A percentile compares a stretch with the other conserved stretches of the same genome.
Conservation (phyloP, 768 basidiomycete species). For the Boletus edulis region DNA sequence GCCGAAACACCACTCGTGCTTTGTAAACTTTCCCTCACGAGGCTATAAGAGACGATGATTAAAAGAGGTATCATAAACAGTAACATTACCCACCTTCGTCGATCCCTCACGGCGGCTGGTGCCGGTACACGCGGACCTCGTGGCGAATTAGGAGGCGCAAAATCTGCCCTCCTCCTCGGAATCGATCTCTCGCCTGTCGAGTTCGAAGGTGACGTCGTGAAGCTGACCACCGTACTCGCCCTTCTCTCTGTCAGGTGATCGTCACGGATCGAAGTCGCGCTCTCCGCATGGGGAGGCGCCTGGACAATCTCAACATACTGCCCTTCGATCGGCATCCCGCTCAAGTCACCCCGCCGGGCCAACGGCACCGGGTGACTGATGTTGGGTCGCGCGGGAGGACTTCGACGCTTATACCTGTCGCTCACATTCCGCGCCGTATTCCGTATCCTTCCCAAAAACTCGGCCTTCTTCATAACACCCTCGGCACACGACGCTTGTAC, state of each 20-base stretch:
- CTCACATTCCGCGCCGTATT: conserved; percentile 69
- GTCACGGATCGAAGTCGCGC: conserved; percentile 42
- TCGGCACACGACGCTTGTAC: conserved; percentile 37
- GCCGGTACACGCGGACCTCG: conserved; percentile 31
- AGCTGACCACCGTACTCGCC: conserved; percentile 45
- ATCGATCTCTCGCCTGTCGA: conserved; percentile 66
- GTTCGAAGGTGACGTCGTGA: conserved; percentile 56
- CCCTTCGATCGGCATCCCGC: conserved; percentile 28
- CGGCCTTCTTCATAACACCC: conserved; percentile 65
- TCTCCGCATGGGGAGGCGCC: conserved; percentile 14
- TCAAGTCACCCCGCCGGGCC: conserved; percentile 15
- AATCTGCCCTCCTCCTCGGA: conserved; percentile 66
- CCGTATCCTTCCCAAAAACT: conserved; percentile 63
- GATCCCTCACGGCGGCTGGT: conserved; percentile 21
- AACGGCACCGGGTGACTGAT: conserved; percentile 61
- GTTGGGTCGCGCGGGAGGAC: conserved; percentile 41
- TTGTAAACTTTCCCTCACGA: conserved; percentile 52
- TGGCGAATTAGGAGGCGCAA: conserved; percentile 56
- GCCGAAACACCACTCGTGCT: conserved; percentile 39
- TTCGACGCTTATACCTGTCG: conserved; percentile 47
- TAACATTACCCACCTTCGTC: conserved; percentile 19
- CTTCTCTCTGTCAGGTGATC: conserved; percentile 26
- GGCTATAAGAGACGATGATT: conserved; percentile 35
- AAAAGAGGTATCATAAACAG: not conserved
- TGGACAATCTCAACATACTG: conserved; percentile 33